These are phyloP conservation scores for Fusarium succisae DNA, from an alignment of 2,329 filamentous ascomycete species.

Conservation along the genomic window DNA sequence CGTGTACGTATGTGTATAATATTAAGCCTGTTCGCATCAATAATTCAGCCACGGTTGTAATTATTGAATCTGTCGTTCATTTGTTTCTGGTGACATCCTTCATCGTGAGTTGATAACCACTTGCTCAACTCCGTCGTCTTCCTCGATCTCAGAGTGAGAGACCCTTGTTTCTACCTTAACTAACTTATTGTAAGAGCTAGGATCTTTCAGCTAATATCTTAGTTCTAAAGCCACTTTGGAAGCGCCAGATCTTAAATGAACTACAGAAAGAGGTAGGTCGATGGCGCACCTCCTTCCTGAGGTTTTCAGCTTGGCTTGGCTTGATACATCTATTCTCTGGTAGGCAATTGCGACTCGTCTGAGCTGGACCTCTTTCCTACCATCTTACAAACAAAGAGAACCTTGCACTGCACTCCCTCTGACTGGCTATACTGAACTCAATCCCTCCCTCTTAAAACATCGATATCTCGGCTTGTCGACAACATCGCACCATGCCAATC, in stretches of 20 bases:
- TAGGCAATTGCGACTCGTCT: constrained; percentile 2
- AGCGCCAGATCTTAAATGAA: constrained; percentile 25
- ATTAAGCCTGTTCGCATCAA: constrained; percentile 8
- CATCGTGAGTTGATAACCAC: background rate
- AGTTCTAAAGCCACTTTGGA: background rate
- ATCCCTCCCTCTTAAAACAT: background rate
- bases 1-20: constrained; percentile 31
- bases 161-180: background rate
- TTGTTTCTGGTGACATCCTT: constrained; percentile 3
- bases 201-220: constrained; percentile 9
- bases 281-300: constrained; percentile 17
- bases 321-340: background rate
- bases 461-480: background rate
- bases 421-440: background rate
- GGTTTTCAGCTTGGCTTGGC: constrained; percentile 20
- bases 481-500: constrained; percentile 54
- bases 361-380: background rate
- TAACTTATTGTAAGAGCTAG: background rate
- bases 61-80: background rate
- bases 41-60: constrained; percentile 13
- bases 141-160: background rate
- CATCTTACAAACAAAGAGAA: background rate
- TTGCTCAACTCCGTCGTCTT: background rate
- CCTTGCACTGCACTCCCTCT: background rate
- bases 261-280: constrained; percentile 12